Evolutionary conservation across 495 filamentous ascomycete species (phyloP).

Genomic region (Cercophora samala): DNA sequence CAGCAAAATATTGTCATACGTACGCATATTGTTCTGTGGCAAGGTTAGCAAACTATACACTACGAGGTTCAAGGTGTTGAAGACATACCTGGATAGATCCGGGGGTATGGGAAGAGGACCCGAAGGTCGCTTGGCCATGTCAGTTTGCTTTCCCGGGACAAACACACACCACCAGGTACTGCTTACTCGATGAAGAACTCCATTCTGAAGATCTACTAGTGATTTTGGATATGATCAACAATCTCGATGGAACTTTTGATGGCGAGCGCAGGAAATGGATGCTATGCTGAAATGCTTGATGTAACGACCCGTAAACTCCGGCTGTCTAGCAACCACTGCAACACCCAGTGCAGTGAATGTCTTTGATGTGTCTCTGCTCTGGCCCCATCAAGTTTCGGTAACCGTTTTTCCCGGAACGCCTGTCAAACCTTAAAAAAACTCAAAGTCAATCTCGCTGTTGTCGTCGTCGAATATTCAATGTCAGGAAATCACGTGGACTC

Average conservation of each 20-base stretch:
- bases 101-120: constrained; percentile 93
- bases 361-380: too few species aligned
- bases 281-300: constrained; percentile 1
- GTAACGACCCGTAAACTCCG: neutral
- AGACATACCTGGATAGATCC: constrained; percentile 78
- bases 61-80: neutral
- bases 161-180: neutral
- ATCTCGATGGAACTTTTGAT: neutral
- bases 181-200: constrained; percentile 85
- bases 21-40: constrained; percentile 81
- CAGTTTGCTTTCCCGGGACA: constrained; percentile 8
- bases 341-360: too few species aligned
- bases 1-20: constrained; percentile 24
- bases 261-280: neutral
- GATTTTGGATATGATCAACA: neutral
- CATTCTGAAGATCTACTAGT: constrained; percentile 51
- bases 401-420: neutral
- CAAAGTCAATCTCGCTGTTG: neutral
- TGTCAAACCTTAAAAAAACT: neutral
- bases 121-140: constrained; percentile 67
- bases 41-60: constrained; percentile 9
- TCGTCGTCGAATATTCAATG: neutral
- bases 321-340: neutral
- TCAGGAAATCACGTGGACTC: constrained; percentile 13
- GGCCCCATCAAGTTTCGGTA: neutral